Evolutionary conservation across 1,284 basidiomycete species (phyloP), one percentile per base, ranked within the genome.

Genomic region (Cryptococcus deneoformans): DNA sequence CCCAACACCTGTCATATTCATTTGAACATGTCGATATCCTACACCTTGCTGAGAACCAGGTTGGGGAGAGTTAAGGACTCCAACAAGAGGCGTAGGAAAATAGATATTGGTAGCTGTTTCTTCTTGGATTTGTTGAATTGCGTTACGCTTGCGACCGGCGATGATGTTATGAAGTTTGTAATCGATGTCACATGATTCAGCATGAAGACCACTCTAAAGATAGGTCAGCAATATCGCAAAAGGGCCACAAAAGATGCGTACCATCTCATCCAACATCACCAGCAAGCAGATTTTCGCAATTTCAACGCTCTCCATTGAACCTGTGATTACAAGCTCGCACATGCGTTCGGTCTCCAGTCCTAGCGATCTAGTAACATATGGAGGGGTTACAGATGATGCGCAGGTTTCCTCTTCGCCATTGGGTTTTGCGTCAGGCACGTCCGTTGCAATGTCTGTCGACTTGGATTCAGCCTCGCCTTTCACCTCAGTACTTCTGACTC

Each of bases 51-150:
- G 67, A 24, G 63, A 50, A 10, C 67, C 66, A 9, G 70, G 67
- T 29, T 47, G 46, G 34, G 56, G 59, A 6, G 64, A 61, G 56
- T 73, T 69, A 49, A 94, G 82, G 20, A 94, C 84, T 49, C 90
- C 92, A 64, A 93, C 89, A 53, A 98, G 81, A 46, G 92, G 87
- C 5, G 92, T 91, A 36, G 95, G 92, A 63, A 92, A 84, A 77
- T 98, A 99, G 60, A 99, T 91, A 73, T 95, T 99, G 57, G 95
- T 97, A 0, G 87, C 93, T 0, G 95, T 98, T 77, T 98, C 93
- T 77, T 98, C 93, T 76, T 97, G 92, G 57, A 99, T 96, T 6
- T 87, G 84, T 77, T 98, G 95, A 45, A 99, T 82, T 29, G 89
- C 83, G 57, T 82, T 82, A 49, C 95, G 89, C 79, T 97, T 96